Conservation (phyloP, 2,329 filamentous ascomycete genomes). For the Aspergillus fijiensis region DNA sequence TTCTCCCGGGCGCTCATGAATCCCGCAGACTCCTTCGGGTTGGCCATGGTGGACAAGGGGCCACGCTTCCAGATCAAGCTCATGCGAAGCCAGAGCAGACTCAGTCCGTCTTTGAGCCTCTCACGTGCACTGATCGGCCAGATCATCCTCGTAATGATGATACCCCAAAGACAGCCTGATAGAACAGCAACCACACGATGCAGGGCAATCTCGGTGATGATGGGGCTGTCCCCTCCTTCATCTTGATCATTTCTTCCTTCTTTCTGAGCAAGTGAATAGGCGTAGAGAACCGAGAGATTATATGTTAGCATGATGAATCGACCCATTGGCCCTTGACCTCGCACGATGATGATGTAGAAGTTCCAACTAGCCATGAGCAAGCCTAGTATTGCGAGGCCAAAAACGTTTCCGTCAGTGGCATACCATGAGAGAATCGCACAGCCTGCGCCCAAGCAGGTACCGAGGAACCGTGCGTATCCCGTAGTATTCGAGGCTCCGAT, state of each 20-base stretch:
- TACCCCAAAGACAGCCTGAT: slow-evolving; percentile 84
- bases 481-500: slow-evolving; percentile 95
- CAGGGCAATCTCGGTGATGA: slow-evolving; percentile 82
- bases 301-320: slow-evolving; percentile 94
- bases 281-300: slow-evolving; percentile 91
- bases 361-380: slow-evolving; percentile 78
- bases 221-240: slow-evolving; percentile 78
- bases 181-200: slow-evolving; percentile 87
- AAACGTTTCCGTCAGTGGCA: slow-evolving; percentile 69
- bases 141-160: slow-evolving; percentile 82
- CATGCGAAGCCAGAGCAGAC: slow-evolving; percentile 91
- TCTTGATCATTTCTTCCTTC: slow-evolving; percentile 81
- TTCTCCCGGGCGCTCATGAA: slow-evolving; percentile 92
- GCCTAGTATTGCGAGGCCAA: slow-evolving; percentile 75
- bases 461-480: slow-evolving; percentile 78
- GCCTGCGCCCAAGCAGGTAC: slow-evolving; percentile 76
- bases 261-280: slow-evolving; percentile 79
- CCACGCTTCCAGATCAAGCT: slow-evolving; percentile 95
- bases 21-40: slow-evolving; percentile 56
- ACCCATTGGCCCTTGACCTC: slow-evolving; percentile 82
- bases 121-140: slow-evolving; percentile 90
- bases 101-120: slow-evolving; percentile 86
- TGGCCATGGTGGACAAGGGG: slow-evolving; percentile 71
- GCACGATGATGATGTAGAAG: slow-evolving; percentile 84
- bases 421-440: slow-evolving; percentile 78